Base-by-base conservation (phyloP, 176 grass and related monocot species). In the Alloteropsis semialata region DNA sequence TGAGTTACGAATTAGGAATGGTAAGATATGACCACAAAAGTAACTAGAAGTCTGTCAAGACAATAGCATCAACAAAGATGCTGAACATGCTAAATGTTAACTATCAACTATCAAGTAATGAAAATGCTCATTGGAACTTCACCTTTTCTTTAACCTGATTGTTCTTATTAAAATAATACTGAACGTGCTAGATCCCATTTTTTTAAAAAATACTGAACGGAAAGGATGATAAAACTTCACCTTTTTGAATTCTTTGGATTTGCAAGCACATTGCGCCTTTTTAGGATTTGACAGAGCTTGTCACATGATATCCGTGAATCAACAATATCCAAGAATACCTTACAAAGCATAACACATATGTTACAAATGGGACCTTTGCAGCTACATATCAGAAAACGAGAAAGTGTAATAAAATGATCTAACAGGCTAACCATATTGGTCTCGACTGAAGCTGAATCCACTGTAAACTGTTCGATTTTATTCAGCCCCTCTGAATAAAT, bases 251-350 rank as follows among this genome's bases (percentile, higher is more conserved):
- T 86, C 82, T 70, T 69, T 51, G 95, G 88, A 90, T 91, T 94
- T 51, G 84, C 84, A 88, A 94, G 90, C 59, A 97, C 90, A 68
- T 89, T 88, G 60, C 56, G 74, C 14, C 88, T 79, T 64, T 91
- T 80, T 72, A 97, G 85, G 72, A 74, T 58, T 86, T 82, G 65
- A 61, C 92, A 97, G 46, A 94, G 75, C 13, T 85, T 91, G 25
- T 25, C 81, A 78, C 92, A 74, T 44, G 92, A 75, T 71, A 94
- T 78, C 66, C 50, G 62, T 19, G 90, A 85, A 67, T 94, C 88
- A 27, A 45, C 78, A 6, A 97, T 88, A 65, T 89, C 65, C 49
- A 97, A 91, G 54, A 91, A 92, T 36, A 97, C 86, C 95, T 97
- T 54, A 54, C 22, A 43, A 80, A 64, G 6, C 10, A 37, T 6